Base-by-base conservation (phyloP, 306 rosid species). In the Clitoria ternatea region DNA sequence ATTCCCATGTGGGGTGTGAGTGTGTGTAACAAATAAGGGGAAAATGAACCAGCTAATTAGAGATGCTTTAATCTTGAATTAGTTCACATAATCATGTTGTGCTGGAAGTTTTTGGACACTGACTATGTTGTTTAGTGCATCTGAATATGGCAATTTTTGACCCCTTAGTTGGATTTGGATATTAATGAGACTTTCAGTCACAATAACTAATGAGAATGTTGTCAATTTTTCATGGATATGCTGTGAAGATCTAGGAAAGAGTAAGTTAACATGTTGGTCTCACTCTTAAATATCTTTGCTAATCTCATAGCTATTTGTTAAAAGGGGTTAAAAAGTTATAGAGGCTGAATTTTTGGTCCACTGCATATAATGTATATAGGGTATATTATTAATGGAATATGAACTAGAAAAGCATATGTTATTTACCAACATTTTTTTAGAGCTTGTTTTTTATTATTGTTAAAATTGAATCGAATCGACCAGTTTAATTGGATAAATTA, bases 151-250 rank as follows among this genome's bases (percentile, higher is more conserved):
- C 9, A 71, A 73, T 15, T 27, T 39, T 79, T 79, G 79, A 60
- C 44, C 56, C 13, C 42, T 66, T 59, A 50, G 2, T 22, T 29
- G 9, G 4, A 71, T 12, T 35, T 44, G 50, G 64, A 45, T 17
- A 40, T 59, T 49, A 26, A 69, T 67, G 67, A 7, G 37, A 47
- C 2, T 66, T 59, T 60, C 45, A 79, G 11, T 49, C 11, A 22
- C 64, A 59, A 64, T 47, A 78, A 64, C 45, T 26, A 33, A 53
- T 70, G 32, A 73, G 52, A 49, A 66, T 73, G 67, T 36, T 59
- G 75, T 59, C 83, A 66, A 39, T 66, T 66, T 43, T 57, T 17
- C 75, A 36, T 57, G 52, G 75, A 79, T 66, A 79, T 72, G 60
- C 65, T 57, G 75, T 79, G 59, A 48, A 40, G 66, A 73, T 59